Percentiles rank a stretch among this genome's conserved stretches.
Evolutionary conservation across 768 basidiomycete species (phyloP).

Genomic region (Macrocybe gigantea): DNA sequence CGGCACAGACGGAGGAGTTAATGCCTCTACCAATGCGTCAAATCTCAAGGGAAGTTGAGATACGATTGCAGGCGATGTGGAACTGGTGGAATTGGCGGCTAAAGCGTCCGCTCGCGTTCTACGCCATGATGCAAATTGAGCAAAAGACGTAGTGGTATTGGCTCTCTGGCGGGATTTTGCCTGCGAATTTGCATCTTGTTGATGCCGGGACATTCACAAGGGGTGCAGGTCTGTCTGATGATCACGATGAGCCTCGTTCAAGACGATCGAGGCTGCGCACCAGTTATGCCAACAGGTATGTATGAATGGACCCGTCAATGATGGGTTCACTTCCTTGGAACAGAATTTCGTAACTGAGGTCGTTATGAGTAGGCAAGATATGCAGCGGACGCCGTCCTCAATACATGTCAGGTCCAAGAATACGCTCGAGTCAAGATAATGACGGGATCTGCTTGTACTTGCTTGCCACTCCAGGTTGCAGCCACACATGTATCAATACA

Average conservation of each 20-base stretch:
- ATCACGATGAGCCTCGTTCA: background rate
- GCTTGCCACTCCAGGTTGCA: too few species aligned
- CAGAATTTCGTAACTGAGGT: too few species aligned
- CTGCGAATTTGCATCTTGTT: conserved; percentile 19
- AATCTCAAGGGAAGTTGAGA: conserved; percentile 27
- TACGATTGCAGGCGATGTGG: conserved; percentile 14
- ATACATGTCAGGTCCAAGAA: too few species aligned
- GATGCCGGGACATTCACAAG: conserved; percentile 22
- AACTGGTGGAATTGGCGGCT: background rate
- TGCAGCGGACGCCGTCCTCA: too few species aligned
- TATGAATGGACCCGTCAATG: too few species aligned
- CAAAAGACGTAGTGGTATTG: conserved; percentile 25
- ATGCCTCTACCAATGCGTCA: conserved; percentile 35
- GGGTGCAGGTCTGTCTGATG: background rate
- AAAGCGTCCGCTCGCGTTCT: conserved; percentile 14
- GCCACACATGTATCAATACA: too few species aligned
- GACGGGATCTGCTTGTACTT: too few species aligned
- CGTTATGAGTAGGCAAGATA: too few species aligned
- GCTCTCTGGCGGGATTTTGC: conserved; percentile 23
- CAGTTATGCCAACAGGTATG: background rate
- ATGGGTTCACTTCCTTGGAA: too few species aligned
- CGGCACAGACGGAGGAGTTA: conserved; percentile 58
- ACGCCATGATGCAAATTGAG: conserved; percentile 20
- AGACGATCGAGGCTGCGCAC: background rate
- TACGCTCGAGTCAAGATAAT: too few species aligned